Percentiles rank a stretch among this genome's conserved stretches.
These are phyloP conservation scores for Choanephora cucurbitarum DNA, from an alignment of 371 early-diverging fungal genomes.

Conservation along the genomic window DNA sequence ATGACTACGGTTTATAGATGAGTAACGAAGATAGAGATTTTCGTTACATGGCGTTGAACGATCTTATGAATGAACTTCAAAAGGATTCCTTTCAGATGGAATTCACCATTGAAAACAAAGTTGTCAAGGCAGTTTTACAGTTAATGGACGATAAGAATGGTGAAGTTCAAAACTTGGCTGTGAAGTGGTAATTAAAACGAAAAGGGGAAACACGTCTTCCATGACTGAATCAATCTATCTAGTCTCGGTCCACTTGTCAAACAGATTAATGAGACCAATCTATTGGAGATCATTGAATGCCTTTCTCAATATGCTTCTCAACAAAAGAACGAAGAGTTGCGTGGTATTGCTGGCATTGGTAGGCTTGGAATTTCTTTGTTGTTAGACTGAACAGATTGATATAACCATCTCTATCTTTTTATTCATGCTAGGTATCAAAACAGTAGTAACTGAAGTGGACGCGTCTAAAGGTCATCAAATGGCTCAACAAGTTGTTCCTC, in stretches of 20 bases:
- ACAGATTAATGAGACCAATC: conserved; percentile 66
- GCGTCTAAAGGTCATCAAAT: conserved; percentile 50
- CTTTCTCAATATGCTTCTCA: conserved; percentile 61
- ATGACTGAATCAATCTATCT: no score
- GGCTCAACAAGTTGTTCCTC: conserved; percentile 63
- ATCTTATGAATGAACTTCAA: conserved; percentile 79
- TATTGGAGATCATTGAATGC: conserved; percentile 69
- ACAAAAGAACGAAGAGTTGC: conserved; percentile 59
- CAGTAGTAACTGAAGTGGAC: conserved; percentile 72
- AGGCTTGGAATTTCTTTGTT: no score
- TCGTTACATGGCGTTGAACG: conserved; percentile 92
- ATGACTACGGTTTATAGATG: conserved; percentile 61
- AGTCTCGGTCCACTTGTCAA: conserved; percentile 79
- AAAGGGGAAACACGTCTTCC: no score
- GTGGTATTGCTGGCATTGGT: conserved; percentile 84
- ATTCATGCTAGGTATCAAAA: conserved; percentile 70
- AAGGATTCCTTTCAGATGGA: conserved; percentile 63
- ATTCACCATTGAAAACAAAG: conserved; percentile 63
- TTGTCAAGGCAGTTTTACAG: conserved; percentile 70
- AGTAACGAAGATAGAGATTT: conserved; percentile 84
- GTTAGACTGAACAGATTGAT: no score
- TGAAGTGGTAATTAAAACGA: conserved; percentile 88
- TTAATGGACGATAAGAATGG: conserved; percentile 85
- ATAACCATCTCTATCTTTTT: no score
- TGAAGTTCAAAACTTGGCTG: conserved; percentile 92